These are phyloP conservation scores for Hymenoscyphus fructigenus DNA, from an alignment of 2,329 filamentous ascomycete species.

Conservation along the genomic window DNA sequence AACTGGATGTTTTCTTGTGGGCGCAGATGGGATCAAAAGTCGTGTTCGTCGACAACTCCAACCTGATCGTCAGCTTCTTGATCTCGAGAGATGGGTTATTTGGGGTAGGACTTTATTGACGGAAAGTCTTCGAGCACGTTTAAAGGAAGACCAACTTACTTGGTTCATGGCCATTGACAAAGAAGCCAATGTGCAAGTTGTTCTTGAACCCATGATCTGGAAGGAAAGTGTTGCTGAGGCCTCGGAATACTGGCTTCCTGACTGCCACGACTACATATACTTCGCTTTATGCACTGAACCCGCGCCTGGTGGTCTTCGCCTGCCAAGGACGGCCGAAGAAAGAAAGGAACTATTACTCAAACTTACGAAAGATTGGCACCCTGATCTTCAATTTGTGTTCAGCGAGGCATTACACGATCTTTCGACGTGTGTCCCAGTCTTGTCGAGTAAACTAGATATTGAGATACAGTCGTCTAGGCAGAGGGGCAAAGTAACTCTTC, in stretches of 20 bases:
- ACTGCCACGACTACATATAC: conserved; percentile 9
- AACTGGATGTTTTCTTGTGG: conserved; percentile 33
- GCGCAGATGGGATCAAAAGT: conserved; percentile 37
- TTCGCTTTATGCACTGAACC: background rate
- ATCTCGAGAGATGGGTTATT: conserved; percentile 36
- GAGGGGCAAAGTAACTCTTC: conserved; percentile 3
- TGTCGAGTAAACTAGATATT: conserved; percentile 8
- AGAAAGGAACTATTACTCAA: background rate
- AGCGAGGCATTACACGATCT: conserved; percentile 7
- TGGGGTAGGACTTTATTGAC: conserved; percentile 28
- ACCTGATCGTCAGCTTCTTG: conserved; percentile 33
- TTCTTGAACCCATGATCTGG: conserved; percentile 12
- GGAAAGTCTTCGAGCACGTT: background rate
- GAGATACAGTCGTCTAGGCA: background rate
- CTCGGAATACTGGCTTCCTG: background rate
- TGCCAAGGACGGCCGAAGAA: background rate
- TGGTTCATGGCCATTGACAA: conserved; percentile 14
- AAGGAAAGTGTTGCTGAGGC: background rate
- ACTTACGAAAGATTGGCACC: conserved; percentile 1
- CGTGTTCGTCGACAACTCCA: conserved; percentile 36
- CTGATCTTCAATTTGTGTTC: conserved; percentile 8
- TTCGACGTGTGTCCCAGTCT: conserved; percentile 8
- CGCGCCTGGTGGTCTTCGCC: background rate
- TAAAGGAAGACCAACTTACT: conserved; percentile 8
- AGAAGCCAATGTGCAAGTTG: conserved; percentile 11